These are phyloP conservation scores for Aleurites moluccanus DNA, from an alignment of 441 rosid genomes.

Conservation along the genomic window DNA sequence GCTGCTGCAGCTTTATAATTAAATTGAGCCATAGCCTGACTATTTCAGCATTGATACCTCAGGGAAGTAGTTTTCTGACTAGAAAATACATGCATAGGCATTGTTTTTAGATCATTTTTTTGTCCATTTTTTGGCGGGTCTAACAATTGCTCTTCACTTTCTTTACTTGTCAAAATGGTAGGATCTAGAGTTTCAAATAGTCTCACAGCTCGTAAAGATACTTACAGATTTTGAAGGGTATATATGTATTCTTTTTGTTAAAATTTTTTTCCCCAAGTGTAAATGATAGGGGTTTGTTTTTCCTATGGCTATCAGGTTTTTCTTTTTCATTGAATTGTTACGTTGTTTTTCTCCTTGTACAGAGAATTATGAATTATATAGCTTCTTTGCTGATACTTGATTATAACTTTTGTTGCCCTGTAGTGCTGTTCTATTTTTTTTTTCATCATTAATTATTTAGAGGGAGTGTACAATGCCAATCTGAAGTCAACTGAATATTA, in stretches of 20 bases:
- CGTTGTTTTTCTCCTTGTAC: constrained; percentile 4
- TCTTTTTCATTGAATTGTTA: neutral
- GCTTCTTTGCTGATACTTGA: too few relatives aligned
- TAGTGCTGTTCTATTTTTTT: too few relatives aligned
- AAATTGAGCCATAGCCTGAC: constrained; percentile 16
- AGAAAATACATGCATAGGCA: constrained; percentile 24
- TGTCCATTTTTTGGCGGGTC: constrained; percentile 16
- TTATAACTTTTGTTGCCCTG: neutral
- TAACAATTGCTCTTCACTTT: constrained; percentile 8
- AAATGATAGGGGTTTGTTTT: constrained; percentile 25
- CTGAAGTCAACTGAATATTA: too few relatives aligned
- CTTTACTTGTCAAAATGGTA: neutral
- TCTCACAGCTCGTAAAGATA: constrained; percentile 10
- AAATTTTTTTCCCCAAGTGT: constrained; percentile 22
- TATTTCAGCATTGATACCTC: constrained; percentile 7
- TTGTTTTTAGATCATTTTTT: constrained; percentile 11
- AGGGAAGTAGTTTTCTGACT: constrained; percentile 3
- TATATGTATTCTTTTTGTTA: neutral
- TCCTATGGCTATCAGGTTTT: neutral
- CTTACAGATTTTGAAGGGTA: constrained; percentile 4
- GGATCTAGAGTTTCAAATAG: constrained; percentile 1
- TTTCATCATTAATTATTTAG: too few relatives aligned
- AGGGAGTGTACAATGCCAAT: too few relatives aligned
- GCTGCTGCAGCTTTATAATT: constrained; percentile 16
- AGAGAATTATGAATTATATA: neutral